Conservation (phyloP, 495 filamentous ascomycete species). For the Hypoxylon lenormandii region DNA sequence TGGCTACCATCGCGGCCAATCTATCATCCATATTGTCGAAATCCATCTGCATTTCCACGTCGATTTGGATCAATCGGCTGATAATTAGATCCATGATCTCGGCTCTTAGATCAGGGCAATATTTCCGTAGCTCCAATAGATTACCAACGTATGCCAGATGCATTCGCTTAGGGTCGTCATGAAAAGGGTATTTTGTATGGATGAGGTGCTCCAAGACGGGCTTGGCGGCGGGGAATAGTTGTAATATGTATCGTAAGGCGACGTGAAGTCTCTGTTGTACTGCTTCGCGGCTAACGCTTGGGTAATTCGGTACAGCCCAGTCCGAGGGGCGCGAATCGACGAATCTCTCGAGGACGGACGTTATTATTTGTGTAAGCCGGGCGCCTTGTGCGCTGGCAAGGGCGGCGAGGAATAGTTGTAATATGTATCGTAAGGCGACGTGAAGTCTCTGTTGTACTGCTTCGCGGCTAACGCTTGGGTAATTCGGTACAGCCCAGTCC, state of each 20-base stretch:
- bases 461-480: conserved; percentile 66
- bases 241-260: conserved; percentile 78
- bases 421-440: conserved; percentile 76
- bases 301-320: conserved; percentile 70
- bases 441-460: conserved; percentile 77
- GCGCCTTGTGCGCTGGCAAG: conserved; percentile 79
- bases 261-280: conserved; percentile 78
- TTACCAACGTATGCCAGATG: conserved; percentile 84
- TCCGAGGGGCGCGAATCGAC: conserved; percentile 62
- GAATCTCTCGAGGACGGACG: conserved; percentile 84
- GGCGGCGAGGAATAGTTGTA: conserved; percentile 81
- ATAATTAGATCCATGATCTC: conserved; percentile 87
- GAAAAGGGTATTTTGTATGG: conserved; percentile 75
- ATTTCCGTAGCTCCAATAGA: conserved; percentile 76
- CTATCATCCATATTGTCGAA: conserved; percentile 80
- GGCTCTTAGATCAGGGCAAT: conserved; percentile 81
- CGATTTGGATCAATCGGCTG: conserved; percentile 86
- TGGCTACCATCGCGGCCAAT: conserved; percentile 61
- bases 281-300: conserved; percentile 67
- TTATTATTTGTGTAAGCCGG: conserved; percentile 66
- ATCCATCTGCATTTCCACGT: conserved; percentile 93
- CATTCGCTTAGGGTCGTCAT: conserved; percentile 74
- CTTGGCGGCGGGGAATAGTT: conserved; percentile 78
- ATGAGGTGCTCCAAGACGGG: conserved; percentile 74
- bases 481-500: conserved; percentile 70